Evolutionary conservation across 73 alveolate genomes (phyloP).

Genomic region (Paramecium biaurelia): DNA sequence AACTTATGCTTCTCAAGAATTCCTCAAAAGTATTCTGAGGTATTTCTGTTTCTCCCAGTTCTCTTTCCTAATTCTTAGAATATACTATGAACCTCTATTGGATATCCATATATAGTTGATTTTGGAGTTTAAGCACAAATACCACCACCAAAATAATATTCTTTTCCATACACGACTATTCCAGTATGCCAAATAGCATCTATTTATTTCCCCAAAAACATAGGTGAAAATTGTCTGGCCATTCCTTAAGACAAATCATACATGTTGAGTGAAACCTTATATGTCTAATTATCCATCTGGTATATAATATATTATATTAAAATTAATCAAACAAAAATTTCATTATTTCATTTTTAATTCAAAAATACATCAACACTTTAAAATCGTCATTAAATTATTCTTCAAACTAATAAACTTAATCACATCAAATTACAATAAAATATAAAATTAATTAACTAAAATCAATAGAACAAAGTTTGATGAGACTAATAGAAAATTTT

Average conservation of each 20-base stretch:
- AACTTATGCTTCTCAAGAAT: slow-evolving; percentile 82
- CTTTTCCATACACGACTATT: slow-evolving; percentile 90
- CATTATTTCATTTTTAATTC: neutral
- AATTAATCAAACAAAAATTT: neutral
- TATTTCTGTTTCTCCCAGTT: slow-evolving; percentile 88
- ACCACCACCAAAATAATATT: slow-evolving; percentile 98
- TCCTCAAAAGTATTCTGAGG: slow-evolving; percentile 85
- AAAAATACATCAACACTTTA: neutral
- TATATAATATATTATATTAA: neutral
- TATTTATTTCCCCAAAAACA: slow-evolving; percentile 81
- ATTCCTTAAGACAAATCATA: slow-evolving; percentile 94
- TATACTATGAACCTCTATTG: slow-evolving; percentile 65
- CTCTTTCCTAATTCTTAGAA: slow-evolving; percentile 60
- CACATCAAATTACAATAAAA: neutral
- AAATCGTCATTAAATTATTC: neutral
- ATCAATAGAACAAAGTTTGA: neutral
- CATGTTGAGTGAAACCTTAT: slow-evolving; percentile 63
- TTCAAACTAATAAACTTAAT: neutral
- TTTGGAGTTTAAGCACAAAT: slow-evolving; percentile 91
- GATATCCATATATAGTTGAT: slow-evolving; percentile 93
- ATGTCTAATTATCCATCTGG: slow-evolving; percentile 44
- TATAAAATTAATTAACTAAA: neutral
- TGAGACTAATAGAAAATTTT: neutral
- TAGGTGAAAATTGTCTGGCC: slow-evolving; percentile 86
- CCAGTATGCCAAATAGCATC: slow-evolving; percentile 99